A percentile compares a stretch with the other conserved stretches of the same genome.
These are phyloP conservation scores for Saposhnikovia divaricata DNA, from an alignment of 129 eudicot genomes.

Conservation along the genomic window DNA sequence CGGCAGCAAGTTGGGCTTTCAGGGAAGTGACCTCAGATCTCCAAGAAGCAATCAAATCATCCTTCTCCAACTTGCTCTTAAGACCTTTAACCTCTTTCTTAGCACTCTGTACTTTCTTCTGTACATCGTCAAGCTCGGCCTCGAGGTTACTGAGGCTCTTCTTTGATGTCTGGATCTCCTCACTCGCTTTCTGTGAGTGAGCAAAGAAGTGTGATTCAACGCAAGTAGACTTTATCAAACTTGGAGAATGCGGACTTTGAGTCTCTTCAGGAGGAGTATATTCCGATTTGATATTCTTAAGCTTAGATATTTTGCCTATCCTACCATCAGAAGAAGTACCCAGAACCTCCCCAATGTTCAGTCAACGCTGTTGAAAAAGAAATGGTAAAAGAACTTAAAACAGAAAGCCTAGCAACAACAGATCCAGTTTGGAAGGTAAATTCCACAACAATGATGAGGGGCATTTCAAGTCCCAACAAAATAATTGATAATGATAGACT, in stretches of 20 bases:
- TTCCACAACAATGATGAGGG: background rate
- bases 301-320: constrained; percentile 35
- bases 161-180: background rate
- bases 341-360: constrained; percentile 42
- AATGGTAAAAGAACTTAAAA: background rate
- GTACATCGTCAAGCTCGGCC: background rate
- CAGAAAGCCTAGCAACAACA: background rate
- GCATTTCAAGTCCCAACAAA: background rate
- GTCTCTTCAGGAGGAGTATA: background rate
- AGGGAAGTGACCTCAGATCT: background rate
- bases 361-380: constrained; percentile 33
- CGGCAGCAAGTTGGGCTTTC: background rate
- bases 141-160: background rate
- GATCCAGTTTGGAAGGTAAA: background rate
- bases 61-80: background rate
- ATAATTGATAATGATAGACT: background rate
- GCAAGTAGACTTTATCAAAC: background rate
- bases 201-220: background rate
- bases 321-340: constrained; percentile 50
- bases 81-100: constrained; percentile 1
- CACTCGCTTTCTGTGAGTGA: background rate
- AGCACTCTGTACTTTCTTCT: constrained; percentile 2
- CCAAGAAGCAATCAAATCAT: background rate
- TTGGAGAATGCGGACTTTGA: background rate
- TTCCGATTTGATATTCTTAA: constrained; percentile 30